These are phyloP conservation scores for Aspergillus fructus DNA, from an alignment of 2,329 filamentous ascomycete species.

Conservation along the genomic window DNA sequence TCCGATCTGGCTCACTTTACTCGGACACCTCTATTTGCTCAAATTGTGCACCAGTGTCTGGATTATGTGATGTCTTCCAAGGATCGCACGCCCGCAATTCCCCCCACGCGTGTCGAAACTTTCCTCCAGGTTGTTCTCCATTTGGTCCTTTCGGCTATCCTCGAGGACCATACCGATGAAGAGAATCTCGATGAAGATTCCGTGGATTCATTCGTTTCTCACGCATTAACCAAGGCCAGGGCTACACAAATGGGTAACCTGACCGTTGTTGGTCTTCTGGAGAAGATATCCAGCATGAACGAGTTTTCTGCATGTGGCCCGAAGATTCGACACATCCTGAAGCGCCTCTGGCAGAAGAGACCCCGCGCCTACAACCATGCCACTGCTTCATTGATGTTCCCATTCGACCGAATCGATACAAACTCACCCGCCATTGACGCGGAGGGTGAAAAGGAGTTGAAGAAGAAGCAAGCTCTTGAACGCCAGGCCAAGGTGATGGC, in stretches of 20 bases:
- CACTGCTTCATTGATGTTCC: conserved; percentile 59
- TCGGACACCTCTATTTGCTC: conserved; percentile 78
- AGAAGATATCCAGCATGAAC: conserved; percentile 60
- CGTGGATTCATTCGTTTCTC: conserved; percentile 67
- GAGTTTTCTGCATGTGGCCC: conserved; percentile 80
- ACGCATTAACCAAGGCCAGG: conserved; percentile 65
- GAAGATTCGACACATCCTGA: conserved; percentile 80
- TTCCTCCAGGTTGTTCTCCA: conserved; percentile 92
- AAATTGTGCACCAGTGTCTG: conserved; percentile 85
- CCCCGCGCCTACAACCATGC: conserved; percentile 70
- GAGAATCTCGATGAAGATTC: conserved; percentile 49
- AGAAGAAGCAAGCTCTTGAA: conserved; percentile 86
- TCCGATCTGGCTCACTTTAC: conserved; percentile 75
- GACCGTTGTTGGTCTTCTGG: conserved; percentile 55
- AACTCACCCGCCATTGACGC: conserved; percentile 72
- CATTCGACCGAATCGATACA: conserved; percentile 76
- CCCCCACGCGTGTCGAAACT: conserved; percentile 79
- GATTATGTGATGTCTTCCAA: conserved; percentile 73
- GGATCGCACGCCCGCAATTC: conserved; percentile 70
- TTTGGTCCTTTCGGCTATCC: conserved; percentile 77
- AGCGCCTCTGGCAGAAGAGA: conserved; percentile 79
- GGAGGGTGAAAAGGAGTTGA: conserved; percentile 64
- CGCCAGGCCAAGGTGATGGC: conserved; percentile 95
- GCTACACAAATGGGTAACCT: conserved; percentile 40
- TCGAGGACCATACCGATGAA: conserved; percentile 71